phyloP scores from a whole-genome alignment of 2,329 filamentous ascomycete species.

The Periconia sp. region DNA sequence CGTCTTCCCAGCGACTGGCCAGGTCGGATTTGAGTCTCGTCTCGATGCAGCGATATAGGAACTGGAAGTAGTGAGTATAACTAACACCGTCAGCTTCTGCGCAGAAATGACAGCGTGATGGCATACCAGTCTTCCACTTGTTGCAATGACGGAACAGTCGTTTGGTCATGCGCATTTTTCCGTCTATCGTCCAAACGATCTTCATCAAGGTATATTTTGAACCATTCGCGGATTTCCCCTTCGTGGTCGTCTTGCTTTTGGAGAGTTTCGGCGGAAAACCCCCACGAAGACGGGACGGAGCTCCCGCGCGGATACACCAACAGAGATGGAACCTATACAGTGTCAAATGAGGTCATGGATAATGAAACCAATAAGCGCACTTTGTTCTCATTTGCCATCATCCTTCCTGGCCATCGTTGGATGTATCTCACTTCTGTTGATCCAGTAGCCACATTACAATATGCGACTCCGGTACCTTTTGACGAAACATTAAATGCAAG shows the following conservation, averaged over 20 bases:
- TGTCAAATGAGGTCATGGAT: no score
- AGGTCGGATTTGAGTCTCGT: slow-evolving; percentile 28
- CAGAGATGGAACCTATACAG: no score
- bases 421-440: slow-evolving; percentile 16
- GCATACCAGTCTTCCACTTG: slow-evolving; percentile 45
- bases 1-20: slow-evolving; percentile 45
- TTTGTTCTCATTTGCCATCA: slow-evolving; percentile 54
- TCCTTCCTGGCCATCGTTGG: slow-evolving; percentile 54
- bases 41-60: slow-evolving; percentile 52
- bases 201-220: slow-evolving; percentile 56
- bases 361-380: slow-evolving; percentile 32
- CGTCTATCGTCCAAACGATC: slow-evolving; percentile 36
- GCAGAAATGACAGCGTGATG: slow-evolving; percentile 42
- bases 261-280: slow-evolving; percentile 47
- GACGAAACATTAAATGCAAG: no score
- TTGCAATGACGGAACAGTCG: slow-evolving; percentile 22
- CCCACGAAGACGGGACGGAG: slow-evolving; percentile 49
- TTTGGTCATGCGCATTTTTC: slow-evolving; percentile 8
- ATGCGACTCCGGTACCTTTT: slow-evolving; percentile 20
- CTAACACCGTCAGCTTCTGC: slow-evolving; percentile 18
- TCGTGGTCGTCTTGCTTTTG: slow-evolving; percentile 39
- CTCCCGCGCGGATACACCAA: slow-evolving; percentile 42
- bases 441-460: slow-evolving; percentile 17
- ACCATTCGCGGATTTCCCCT: slow-evolving; percentile 49
- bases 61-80: slow-evolving; percentile 50